These are phyloP conservation scores for Trichosporon sp. DNA, from an alignment of 1,284 basidiomycete genomes.

Conservation along the genomic window DNA sequence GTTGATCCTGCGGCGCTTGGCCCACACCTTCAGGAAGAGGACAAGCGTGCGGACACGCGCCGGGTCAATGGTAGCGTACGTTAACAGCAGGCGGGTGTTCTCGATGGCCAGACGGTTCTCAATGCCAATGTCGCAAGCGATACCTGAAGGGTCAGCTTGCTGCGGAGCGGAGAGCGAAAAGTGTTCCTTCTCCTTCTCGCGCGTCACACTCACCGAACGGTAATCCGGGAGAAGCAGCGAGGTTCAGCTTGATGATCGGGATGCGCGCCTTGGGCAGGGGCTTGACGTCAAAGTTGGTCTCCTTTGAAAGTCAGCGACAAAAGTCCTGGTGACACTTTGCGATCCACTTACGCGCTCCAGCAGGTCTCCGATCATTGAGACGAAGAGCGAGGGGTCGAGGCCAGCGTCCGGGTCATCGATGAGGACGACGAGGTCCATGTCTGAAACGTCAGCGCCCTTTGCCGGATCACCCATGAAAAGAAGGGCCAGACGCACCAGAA, in stretches of 20 bases:
- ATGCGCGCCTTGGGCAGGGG: constrained; percentile 94
- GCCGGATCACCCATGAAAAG: not conserved
- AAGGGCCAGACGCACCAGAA: constrained; percentile 60
- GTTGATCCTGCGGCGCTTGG: constrained; percentile 96
- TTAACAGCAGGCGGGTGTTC: constrained; percentile 92
- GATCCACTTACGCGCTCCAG: constrained; percentile 70
- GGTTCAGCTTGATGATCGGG: constrained; percentile 94
- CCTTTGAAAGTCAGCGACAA: constrained; percentile 50
- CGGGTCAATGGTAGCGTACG: constrained; percentile 96
- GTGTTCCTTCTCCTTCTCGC: not conserved
- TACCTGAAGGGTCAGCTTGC: constrained; percentile 37
- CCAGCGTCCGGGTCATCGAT: constrained; percentile 67
- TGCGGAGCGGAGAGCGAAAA: not conserved
- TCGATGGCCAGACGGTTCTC: constrained; percentile 95
- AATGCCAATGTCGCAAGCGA: constrained; percentile 97
- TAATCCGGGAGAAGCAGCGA: constrained; percentile 82
- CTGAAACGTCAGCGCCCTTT: constrained; percentile 51
- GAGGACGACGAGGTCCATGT: constrained; percentile 97
- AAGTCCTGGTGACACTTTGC: no score
- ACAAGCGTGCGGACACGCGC: constrained; percentile 89
- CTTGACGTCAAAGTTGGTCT: constrained; percentile 93
- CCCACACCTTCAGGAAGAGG: constrained; percentile 98
- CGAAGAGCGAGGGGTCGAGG: constrained; percentile 79
- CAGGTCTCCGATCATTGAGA: constrained; percentile 87
- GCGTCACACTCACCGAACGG: constrained; percentile 59